Percentiles rank a stretch among this genome's conserved stretches.
phyloP scores from a whole-genome alignment of 352 stramenopile genomes.

The Paralagenidium karlingii region DNA sequence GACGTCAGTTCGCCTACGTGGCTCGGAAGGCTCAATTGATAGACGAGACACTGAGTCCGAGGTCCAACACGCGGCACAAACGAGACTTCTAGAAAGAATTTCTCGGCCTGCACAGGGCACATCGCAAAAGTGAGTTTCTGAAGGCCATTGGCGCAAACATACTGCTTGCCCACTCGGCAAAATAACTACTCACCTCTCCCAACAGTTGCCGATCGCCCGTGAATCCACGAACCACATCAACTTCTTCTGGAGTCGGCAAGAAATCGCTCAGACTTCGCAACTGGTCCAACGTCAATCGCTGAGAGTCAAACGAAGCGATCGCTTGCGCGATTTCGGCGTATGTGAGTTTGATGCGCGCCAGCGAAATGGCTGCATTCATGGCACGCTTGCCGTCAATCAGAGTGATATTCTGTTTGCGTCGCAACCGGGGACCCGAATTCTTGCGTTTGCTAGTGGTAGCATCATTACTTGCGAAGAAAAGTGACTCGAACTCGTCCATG shows the following conservation, averaged over 20 bases:
- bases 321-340: slow-evolving; percentile 80
- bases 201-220: slow-evolving; percentile 41
- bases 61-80: slow-evolving; percentile 56
- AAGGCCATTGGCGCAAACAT: too few relatives aligned
- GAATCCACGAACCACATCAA: slow-evolving; percentile 67
- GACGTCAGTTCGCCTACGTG: slow-evolving; percentile 70
- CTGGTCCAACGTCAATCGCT: slow-evolving; percentile 48
- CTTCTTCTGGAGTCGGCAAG: slow-evolving; percentile 90
- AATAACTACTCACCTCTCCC: slow-evolving; percentile 31
- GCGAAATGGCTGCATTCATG: slow-evolving; percentile 96
- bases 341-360: slow-evolving; percentile 90
- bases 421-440: slow-evolving; percentile 25
- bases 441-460: slow-evolving; percentile 31
- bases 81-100: slow-evolving; percentile 81
- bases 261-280: slow-evolving; percentile 89
- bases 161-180: slow-evolving; percentile 1
- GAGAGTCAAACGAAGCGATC: slow-evolving; percentile 53
- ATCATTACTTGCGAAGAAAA: slow-evolving; percentile 70
- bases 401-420: slow-evolving; percentile 74
- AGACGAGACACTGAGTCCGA: slow-evolving; percentile 73
- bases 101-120: slow-evolving; percentile 58
- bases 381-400: slow-evolving; percentile 93
- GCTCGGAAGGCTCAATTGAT: slow-evolving; percentile 56
- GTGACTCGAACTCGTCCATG: slow-evolving; percentile 77
- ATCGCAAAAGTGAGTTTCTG: too few relatives aligned